Evolutionary conservation across 108 stramenopile genomes (phyloP).

Genomic region (Nannochloropsis salina): DNA sequence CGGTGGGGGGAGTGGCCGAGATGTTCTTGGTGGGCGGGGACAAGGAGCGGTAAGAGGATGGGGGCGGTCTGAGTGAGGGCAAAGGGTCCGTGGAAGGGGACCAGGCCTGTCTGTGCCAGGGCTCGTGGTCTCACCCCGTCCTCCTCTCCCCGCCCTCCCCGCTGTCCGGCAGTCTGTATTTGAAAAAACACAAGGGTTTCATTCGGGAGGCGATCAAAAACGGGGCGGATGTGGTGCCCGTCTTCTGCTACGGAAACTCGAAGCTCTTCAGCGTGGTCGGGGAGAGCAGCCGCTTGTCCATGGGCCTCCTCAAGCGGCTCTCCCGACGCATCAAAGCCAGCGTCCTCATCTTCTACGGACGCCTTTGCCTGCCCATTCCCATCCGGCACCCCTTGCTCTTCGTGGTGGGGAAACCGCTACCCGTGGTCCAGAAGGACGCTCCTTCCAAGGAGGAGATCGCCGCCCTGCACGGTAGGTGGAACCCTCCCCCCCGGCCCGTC

Average conservation of each 20-base stretch:
- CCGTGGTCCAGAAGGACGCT: constrained; percentile 45
- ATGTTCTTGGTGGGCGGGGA: constrained; percentile 49
- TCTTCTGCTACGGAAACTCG: constrained; percentile 54
- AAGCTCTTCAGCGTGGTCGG: constrained; percentile 44
- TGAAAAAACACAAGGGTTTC: constrained; percentile 47
- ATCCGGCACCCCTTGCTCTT: constrained; percentile 30
- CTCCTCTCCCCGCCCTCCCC: background rate
- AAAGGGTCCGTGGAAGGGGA: constrained; percentile 19
- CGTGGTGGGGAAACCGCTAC: constrained; percentile 43
- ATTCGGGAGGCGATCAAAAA: constrained; percentile 38
- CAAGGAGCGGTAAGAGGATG: constrained; percentile 27
- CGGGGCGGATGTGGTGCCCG: constrained; percentile 33
- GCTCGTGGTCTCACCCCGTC: background rate
- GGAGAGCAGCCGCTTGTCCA: constrained; percentile 26
- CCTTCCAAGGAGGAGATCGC: constrained; percentile 46
- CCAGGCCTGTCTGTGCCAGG: background rate
- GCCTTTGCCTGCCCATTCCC: constrained; percentile 43
- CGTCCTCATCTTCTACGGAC: constrained; percentile 35
- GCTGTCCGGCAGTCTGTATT: constrained; percentile 21
- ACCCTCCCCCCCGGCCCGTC: too few relatives aligned
- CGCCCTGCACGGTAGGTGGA: constrained; percentile 28
- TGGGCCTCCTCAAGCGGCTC: constrained; percentile 23
- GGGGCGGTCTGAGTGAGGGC: background rate
- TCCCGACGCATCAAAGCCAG: constrained; percentile 30
- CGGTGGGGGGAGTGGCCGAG: constrained; percentile 53